Conservation (phyloP, 495 filamentous ascomycete genomes). For the Clohesyomyces aquaticus region DNA sequence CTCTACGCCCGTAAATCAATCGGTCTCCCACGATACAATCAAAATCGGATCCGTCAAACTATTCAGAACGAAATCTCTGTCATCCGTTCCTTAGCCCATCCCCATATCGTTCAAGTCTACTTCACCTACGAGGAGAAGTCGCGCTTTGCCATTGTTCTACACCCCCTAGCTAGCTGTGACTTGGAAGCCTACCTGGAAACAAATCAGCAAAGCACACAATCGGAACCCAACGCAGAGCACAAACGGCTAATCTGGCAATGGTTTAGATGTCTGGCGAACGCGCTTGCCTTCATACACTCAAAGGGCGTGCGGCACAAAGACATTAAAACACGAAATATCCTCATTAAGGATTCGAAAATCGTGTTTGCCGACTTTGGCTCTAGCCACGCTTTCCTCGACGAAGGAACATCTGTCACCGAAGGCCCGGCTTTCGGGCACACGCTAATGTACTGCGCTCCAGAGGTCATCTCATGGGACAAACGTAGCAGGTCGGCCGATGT, state of each 20-base stretch:
- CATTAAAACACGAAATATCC: conserved; percentile 34
- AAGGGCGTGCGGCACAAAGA: conserved; percentile 35
- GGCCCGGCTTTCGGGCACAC: conserved; percentile 35
- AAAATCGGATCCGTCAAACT: conserved; percentile 64
- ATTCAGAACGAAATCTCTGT: conserved; percentile 94
- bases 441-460: conserved; percentile 30
- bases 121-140: conserved; percentile 36
- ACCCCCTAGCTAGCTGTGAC: conserved; percentile 28
- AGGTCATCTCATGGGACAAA: conserved; percentile 23
- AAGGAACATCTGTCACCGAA: conserved; percentile 26
- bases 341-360: conserved; percentile 25
- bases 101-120: conserved; percentile 73
- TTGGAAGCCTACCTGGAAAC: conserved; percentile 27
- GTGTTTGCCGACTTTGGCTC: conserved; percentile 31
- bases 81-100: conserved; percentile 87
- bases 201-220: neutral
- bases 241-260: conserved; percentile 21
- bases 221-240: neutral
- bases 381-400: conserved; percentile 29
- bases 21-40: conserved; percentile 26
- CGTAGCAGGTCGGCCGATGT: conserved; percentile 29
- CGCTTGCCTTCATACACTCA: conserved; percentile 39
- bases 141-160: conserved; percentile 25
- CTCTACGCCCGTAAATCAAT: conserved; percentile 32
- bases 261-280: conserved; percentile 25